phyloP scores from a whole-genome alignment of 2,329 filamentous ascomycete species.

The Amauroascus niger region DNA sequence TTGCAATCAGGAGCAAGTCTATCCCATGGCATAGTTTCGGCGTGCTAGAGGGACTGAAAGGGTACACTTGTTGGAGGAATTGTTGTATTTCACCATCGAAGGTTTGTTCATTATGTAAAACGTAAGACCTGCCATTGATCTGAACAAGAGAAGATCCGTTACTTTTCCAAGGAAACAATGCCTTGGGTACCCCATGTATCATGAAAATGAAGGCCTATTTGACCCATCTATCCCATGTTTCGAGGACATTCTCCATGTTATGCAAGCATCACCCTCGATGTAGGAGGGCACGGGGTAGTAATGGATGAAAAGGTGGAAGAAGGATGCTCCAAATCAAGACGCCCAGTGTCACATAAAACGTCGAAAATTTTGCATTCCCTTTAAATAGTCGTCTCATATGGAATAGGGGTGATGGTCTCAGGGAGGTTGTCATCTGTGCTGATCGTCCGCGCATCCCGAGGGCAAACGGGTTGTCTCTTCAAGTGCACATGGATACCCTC shows the following conservation, averaged over 20 bases:
- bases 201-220: slow-evolving; percentile 3
- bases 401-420: slow-evolving; percentile 80
- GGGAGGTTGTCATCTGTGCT: slow-evolving; percentile 72
- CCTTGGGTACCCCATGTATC: slow-evolving; percentile 1
- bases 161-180: not conserved
- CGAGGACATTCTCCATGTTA: slow-evolving; percentile 23
- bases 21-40: too few relatives aligned
- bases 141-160: slow-evolving; percentile 3
- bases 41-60: not conserved
- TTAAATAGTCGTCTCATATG: slow-evolving; percentile 99
- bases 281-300: slow-evolving; percentile 4
- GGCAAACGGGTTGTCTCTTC: slow-evolving; percentile 77
- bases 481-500: slow-evolving; percentile 79
- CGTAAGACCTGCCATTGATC: slow-evolving; percentile 9
- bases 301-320: slow-evolving; percentile 22
- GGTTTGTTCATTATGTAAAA: slow-evolving; percentile 11
- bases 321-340: slow-evolving; percentile 5
- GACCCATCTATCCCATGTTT: slow-evolving; percentile 23
- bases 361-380: slow-evolving; percentile 22
- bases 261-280: slow-evolving; percentile 9
- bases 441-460: slow-evolving; percentile 71
- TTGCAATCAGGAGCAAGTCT: too few relatives aligned
- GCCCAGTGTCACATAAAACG: slow-evolving; percentile 29
- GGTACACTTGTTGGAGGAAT: not conserved
- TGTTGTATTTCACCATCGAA: slow-evolving; percentile 3